Base-by-base conservation (phyloP, 2,329 filamentous ascomycete species). In the Emmonsiellopsis sp. region DNA sequence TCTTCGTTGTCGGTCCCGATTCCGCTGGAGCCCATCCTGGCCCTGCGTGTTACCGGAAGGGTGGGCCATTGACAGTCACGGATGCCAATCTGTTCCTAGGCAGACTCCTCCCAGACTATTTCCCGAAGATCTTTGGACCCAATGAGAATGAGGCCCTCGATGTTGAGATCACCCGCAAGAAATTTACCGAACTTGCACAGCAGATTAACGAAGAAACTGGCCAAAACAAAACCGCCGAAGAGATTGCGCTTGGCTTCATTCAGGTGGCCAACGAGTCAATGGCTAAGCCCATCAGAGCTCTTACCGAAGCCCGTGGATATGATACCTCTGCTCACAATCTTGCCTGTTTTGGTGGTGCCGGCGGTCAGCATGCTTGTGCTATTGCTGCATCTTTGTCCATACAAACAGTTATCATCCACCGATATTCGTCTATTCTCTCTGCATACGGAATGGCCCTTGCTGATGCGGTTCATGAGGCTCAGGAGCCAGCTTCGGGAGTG, bases 81-180 rank as follows among this genome's bases (percentile, higher is more conserved):
- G 91, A 96, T 63, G 91, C 91, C 6, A 96, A 96, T 61, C 69
- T 95, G 5, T 91, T 89, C 65, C 80, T 97, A 0, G 91, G 91
- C 0, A 82, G 92, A 27, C 74, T 97, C 3, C 71, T 95, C 1
- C 91, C 91, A 0, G 88, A 95, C 57, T 95, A 95, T 76, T 97
- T 97, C 69, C 92, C 92, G 0, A 92, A 91, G 67, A 96, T 97
- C 55, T 96, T 97, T 62, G 92, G 92, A 46, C 86, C 88, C 67
- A 86, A 91, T 45, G 91, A 96, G 65, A 78, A 95, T 56, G 83
- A 95, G 66, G 86, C 84, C 0, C 71, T 96, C 1, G 90, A 95
- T 64, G 75, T 81, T 1, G 79, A 86, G 53, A 86, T 87, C 0
- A 95, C 88, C 61, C 80, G 83, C 65, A 83, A 80, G 61, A 78